Evolutionary conservation across 2,329 filamentous ascomycete genomes (phyloP), one percentile per base, ranked within the genome.

Genomic region (Neonectria sp.): DNA sequence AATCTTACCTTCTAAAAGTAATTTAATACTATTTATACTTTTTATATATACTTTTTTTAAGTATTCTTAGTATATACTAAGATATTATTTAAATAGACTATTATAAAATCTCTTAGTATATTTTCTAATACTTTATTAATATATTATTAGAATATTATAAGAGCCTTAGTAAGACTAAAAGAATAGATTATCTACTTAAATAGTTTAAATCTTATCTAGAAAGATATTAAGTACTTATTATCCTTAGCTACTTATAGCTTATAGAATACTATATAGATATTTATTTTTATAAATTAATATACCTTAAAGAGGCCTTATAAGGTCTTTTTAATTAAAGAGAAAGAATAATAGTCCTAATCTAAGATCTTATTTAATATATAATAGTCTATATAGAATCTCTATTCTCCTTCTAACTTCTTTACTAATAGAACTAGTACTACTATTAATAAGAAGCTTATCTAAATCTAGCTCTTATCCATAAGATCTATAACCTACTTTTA

Each of bases 391-490:
- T 27, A 48, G 24, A 48, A 48, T 2, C 8, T 2, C 12, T 27
- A 17, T 1, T 12, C 6, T 1, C 11, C 6, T 13, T 7, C 8
- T 27, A 27, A 4, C 15, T 48, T 48, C 12, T 37, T 59, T 13
- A 59, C 24, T 24, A 59, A 25, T 17, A 59, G 11, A 2, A 59
- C 11, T 40, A 40, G 17, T 15, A 24, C 29, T 48, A 35, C 13
- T 11, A 24, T 35, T 27, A 24, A 1, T 46, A 49, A 59, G 12
- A n/a, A 37, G 40, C 21, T 59, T 37, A 17, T 11, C 15, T 59
- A 59, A 1, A 59, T 59, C 35, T 35, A 59, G 1, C 13, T 7
- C n/a, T 59, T 59, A 59, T 59, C 35, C 35, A 59, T n/a, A 1
- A 48, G 12, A 1, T 48, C 2, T 6, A 15, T 48, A 15, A 48